phyloP scores from a whole-genome alignment of 192 early-diverging fungal genomes.

The Lobosporangium transversale region DNA sequence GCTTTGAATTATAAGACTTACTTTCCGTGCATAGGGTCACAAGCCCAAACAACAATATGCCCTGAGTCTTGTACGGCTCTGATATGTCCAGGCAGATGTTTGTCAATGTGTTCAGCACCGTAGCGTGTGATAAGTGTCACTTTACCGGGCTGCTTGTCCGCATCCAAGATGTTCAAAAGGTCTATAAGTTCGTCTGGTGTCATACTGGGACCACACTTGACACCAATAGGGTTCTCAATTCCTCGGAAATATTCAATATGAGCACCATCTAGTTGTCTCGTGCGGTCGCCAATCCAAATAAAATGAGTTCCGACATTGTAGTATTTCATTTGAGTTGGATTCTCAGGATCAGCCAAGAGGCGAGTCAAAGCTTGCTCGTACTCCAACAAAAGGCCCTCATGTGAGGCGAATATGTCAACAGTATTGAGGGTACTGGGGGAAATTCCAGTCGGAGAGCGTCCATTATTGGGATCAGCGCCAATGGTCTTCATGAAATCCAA shows the following conservation, averaged over 20 bases:
- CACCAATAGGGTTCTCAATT: constrained; percentile 95
- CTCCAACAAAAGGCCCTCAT: constrained; percentile 95
- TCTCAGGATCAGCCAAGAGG: constrained; percentile 56
- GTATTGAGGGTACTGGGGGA: constrained; percentile 67
- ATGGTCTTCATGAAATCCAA: constrained; percentile 95
- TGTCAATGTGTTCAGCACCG: constrained; percentile 85
- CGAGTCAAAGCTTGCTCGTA: constrained; percentile 92
- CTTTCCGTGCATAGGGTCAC: constrained; percentile 99
- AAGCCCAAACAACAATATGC: constrained; percentile 94
- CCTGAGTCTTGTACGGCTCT: constrained; percentile 85
- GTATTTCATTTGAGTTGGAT: constrained; percentile 65
- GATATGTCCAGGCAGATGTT: constrained; percentile 89
- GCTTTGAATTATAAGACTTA: too few relatives aligned
- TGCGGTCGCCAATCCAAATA: constrained; percentile 99
- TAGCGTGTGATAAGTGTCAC: constrained; percentile 97
- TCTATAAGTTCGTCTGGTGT: constrained; percentile 85
- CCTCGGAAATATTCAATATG: constrained; percentile 98
- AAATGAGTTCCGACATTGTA: constrained; percentile 98
- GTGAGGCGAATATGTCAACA: constrained; percentile 93
- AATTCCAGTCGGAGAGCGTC: constrained; percentile 1
- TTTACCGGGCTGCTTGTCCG: constrained; percentile 86
- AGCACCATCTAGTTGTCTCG: constrained; percentile 92
- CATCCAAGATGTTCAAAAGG: constrained; percentile 89
- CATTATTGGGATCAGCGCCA: constrained; percentile 75
- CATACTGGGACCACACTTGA: constrained; percentile 96